Conservation (phyloP, 306 rosid genomes). For the Datisca glomerata region DNA sequence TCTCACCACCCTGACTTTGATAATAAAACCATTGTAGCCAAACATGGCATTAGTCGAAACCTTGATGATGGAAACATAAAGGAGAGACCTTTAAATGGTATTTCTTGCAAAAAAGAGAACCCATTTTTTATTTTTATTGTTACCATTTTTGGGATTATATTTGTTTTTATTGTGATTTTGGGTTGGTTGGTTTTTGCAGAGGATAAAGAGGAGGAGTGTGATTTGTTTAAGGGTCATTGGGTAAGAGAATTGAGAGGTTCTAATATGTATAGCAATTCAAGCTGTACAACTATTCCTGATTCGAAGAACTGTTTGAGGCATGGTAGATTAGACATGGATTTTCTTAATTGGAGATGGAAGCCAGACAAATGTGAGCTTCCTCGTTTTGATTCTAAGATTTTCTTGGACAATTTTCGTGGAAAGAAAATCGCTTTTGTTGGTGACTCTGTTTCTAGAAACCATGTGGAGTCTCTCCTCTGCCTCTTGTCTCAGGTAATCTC, state of each 20-base stretch:
- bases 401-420: slow-evolving; percentile 44
- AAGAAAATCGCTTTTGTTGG: slow-evolving; percentile 80
- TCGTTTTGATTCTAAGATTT: slow-evolving; percentile 34
- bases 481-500: slow-evolving; percentile 65
- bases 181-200: slow-evolving; percentile 16
- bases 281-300: slow-evolving; percentile 60
- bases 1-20: no score
- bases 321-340: slow-evolving; percentile 56
- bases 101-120: no score
- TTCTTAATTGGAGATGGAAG: slow-evolving; percentile 90
- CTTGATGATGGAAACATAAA: slow-evolving; percentile 8
- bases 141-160: background rate
- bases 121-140: background rate
- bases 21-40: no score
- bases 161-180: background rate
- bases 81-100: slow-evolving; percentile 31
- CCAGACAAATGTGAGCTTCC: slow-evolving; percentile 63
- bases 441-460: slow-evolving; percentile 82
- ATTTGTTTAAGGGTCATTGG: slow-evolving; percentile 69
- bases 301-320: slow-evolving; percentile 70
- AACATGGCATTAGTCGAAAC: no score
- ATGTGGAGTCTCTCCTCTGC: slow-evolving; percentile 77
- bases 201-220: slow-evolving; percentile 37
- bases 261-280: slow-evolving; percentile 57
- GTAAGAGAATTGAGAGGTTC: slow-evolving; percentile 21